Base-by-base conservation (phyloP, 2,329 filamentous ascomycete genomes). In the Cladophialophora exuberans region DNA sequence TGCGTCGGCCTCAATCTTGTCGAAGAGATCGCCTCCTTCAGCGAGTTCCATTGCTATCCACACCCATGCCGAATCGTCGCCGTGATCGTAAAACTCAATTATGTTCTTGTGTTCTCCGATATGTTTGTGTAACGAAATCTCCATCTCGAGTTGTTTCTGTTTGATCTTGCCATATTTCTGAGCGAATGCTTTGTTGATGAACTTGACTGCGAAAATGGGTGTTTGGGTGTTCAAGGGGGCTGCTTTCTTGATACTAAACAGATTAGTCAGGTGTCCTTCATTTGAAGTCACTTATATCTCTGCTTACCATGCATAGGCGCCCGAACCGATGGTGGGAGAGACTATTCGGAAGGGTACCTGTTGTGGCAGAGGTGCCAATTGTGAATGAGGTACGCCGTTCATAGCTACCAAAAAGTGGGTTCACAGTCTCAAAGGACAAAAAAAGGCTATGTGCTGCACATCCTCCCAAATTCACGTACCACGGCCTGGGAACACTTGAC, bases 41-140 rank as follows among this genome's bases (percentile, higher is more conserved):
- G 94, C 94, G 64, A 90, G 87, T 73, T 99, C 94, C 91, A 99
- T 97, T 33, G 92, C 93, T 65, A 99, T 96, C 94, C 94, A 99
- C 64, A 89, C 84, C 93, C 94, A 99, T 15, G 86, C 76, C 0
- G 79, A 67, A 69, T 99, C 92, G 71, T 97, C 90, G 51, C 91
- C 93, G 1, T 87, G 88, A 36, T 88, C 86, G 65, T 95, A 91
- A 81, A 90, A 97, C 68, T 90, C 87, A 66, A 99, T 97, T 62
- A 99, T 88, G 72, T 99, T 96, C 50, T 87, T 84, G 70, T 99
- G 95, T 62, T 89, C 86, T 43, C 89, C 90, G 52, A 97, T 86
- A 68, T 93, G 88, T 47, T 86, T 87, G 76, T 99, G 94, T 15
- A 99, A 81, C 2, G 89, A 88, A 35, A 96, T 88, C 75, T 99